These are phyloP conservation scores for Filobasidium wieringae DNA, from an alignment of 768 basidiomycete species.

Conservation along the genomic window DNA sequence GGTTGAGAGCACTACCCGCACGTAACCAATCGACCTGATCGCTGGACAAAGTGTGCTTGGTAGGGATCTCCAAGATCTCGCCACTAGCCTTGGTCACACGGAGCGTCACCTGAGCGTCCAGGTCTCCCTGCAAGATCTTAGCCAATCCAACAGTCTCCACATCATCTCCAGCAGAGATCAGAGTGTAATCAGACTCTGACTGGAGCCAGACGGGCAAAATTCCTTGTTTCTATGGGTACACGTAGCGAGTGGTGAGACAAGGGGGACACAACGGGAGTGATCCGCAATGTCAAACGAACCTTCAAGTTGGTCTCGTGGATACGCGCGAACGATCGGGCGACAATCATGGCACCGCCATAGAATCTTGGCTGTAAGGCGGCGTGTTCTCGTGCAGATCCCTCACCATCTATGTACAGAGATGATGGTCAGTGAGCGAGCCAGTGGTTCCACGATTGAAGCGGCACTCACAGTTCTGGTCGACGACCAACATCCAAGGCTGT, in stretches of 20 bases:
- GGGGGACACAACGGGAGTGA: background rate
- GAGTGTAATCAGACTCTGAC: conserved; percentile 71
- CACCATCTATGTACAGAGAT: conserved; percentile 55
- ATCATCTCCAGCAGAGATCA: conserved; percentile 64
- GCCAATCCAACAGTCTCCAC: conserved; percentile 74
- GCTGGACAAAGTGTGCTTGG: conserved; percentile 75
- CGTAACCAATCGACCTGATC: conserved; percentile 86
- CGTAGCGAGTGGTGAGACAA: conserved; percentile 17
- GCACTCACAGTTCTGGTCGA: conserved; percentile 55
- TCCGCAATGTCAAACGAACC: conserved; percentile 42
- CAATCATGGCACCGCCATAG: conserved; percentile 76
- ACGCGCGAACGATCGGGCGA: conserved; percentile 88
- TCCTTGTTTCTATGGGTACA: conserved; percentile 99
- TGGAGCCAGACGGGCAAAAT: conserved; percentile 89
- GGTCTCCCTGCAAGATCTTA: conserved; percentile 45
- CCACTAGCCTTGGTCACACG: conserved; percentile 59
- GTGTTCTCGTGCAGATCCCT: conserved; percentile 95
- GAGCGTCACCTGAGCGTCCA: conserved; percentile 40
- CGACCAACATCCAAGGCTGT: conserved; percentile 85
- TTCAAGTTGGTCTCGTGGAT: conserved; percentile 98
- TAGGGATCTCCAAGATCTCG: conserved; percentile 53
- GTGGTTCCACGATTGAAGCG: no score
- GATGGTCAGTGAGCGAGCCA: background rate
- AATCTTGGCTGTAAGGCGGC: conserved; percentile 93
- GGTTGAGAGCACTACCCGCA: conserved; percentile 79